A percentile compares a stretch with the other conserved stretches of the same genome.
Evolutionary conservation across 306 rosid species (phyloP).

Genomic region (Vigna unguiculata): DNA sequence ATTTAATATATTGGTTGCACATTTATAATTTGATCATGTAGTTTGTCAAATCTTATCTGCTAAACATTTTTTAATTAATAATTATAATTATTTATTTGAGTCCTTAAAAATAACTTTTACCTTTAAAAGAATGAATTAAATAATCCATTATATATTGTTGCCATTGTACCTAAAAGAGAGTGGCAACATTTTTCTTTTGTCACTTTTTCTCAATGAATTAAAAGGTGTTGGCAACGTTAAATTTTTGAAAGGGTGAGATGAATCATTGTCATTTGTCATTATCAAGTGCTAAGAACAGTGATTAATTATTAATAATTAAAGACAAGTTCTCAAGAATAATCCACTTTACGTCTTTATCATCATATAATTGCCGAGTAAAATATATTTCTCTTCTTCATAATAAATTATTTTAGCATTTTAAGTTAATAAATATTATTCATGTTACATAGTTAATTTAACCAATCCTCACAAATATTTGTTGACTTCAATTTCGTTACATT

Average conservation of each 20-base stretch:
- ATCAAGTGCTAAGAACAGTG: conserved; percentile 7
- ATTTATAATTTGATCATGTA: too few relatives aligned
- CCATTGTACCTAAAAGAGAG: conserved; percentile 1
- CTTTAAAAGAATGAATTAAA: neutral
- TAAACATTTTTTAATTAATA: too few relatives aligned
- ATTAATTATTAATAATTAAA: conserved; percentile 6
- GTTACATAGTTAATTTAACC: too few relatives aligned
- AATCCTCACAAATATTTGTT: too few relatives aligned
- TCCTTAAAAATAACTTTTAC: too few relatives aligned
- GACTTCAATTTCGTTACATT: too few relatives aligned
- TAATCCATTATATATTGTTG: neutral
- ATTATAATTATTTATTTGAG: too few relatives aligned
- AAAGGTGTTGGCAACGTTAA: conserved; percentile 7
- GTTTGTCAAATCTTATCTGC: too few relatives aligned
- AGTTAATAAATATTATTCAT: too few relatives aligned
- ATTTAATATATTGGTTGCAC: too few relatives aligned
- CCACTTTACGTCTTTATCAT: conserved; percentile 23
- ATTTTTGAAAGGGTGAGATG: conserved; percentile 15
- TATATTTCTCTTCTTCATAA: neutral
- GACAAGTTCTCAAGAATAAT: conserved; percentile 17
- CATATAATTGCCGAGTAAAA: conserved; percentile 15
- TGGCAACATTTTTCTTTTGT: neutral
- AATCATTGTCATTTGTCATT: neutral
- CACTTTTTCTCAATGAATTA: neutral
- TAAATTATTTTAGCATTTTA: too few relatives aligned